A percentile compares a stretch with the other conserved stretches of the same genome.
Conservation (phyloP, 1,139 yeast species). For the Geotrichum australiense region DNA sequence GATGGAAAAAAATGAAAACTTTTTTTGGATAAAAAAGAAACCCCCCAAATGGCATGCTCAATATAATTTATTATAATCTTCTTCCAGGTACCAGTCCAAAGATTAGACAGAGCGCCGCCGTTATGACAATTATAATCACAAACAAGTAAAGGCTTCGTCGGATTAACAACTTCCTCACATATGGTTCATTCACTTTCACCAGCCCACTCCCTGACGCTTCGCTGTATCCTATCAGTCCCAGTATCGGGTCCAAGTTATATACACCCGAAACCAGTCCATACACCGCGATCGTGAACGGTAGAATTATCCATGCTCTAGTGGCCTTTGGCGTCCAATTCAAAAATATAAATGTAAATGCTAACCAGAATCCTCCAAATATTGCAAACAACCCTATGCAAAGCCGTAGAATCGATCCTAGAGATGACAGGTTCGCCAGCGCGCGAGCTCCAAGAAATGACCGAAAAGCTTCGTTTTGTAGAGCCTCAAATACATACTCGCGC, state of each 20-base stretch:
- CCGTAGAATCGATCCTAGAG: conserved; percentile 47
- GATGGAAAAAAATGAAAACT: too few relatives aligned
- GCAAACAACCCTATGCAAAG: conserved; percentile 61
- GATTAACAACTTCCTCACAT: conserved; percentile 53
- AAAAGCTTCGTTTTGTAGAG: conserved; percentile 83
- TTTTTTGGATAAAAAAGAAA: too few relatives aligned
- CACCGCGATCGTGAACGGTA: conserved; percentile 71
- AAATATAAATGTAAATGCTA: conserved; percentile 72
- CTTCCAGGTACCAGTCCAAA: conserved; percentile 84
- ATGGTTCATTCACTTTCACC: conserved; percentile 58
- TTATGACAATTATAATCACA: conserved; percentile 47
- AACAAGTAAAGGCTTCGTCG: conserved; percentile 72
- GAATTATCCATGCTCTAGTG: conserved; percentile 59
- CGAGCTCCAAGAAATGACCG: conserved; percentile 73
- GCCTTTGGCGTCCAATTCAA: conserved; percentile 59
- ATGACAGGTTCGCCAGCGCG: conserved; percentile 77
- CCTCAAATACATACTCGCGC: conserved; percentile 71
- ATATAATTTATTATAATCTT: conserved; percentile 40
- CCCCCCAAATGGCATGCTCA: too few relatives aligned
- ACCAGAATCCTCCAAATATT: conserved; percentile 82
- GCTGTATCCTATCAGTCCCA: conserved; percentile 55
- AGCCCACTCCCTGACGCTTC: conserved; percentile 24
- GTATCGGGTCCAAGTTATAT: conserved; percentile 75
- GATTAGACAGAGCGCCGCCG: conserved; percentile 65
- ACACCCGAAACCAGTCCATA: conserved; percentile 68